phyloP scores from a whole-genome alignment of 768 basidiomycete species.

The Tulasnella sp. region DNA sequence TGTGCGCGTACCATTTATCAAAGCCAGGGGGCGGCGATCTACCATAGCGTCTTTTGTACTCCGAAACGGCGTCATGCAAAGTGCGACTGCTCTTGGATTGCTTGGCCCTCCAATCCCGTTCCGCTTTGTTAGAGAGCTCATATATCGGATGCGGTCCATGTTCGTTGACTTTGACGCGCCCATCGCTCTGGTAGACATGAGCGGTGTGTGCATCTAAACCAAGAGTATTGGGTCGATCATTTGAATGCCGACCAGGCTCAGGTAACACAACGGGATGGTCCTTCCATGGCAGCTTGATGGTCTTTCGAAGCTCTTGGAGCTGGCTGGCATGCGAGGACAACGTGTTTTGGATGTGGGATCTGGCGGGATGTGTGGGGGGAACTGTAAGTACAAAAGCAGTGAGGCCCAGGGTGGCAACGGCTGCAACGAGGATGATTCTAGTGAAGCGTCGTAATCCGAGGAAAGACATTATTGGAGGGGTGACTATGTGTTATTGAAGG shows the following conservation, averaged over 20 bases:
- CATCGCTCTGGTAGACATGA: slow-evolving; percentile 27
- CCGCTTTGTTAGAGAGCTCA: slow-evolving; percentile 33
- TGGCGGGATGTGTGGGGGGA: slow-evolving; percentile 9
- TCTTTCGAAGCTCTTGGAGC: too few species aligned
- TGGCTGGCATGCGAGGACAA: neutral
- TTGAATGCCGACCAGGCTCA: neutral
- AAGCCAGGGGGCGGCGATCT: slow-evolving; percentile 36
- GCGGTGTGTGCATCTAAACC: slow-evolving; percentile 1
- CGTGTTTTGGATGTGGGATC: neutral
- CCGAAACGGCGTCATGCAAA: slow-evolving; percentile 30
- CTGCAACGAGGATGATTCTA: neutral
- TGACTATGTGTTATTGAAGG: too few species aligned
- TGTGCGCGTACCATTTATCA: slow-evolving; percentile 32
- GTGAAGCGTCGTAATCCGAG: too few species aligned
- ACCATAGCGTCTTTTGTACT: slow-evolving; percentile 31
- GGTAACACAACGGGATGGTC: too few species aligned
- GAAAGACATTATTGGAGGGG: too few species aligned
- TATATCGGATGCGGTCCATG: slow-evolving; percentile 36
- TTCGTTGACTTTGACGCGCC: slow-evolving; percentile 31
- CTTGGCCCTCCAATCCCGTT: slow-evolving; percentile 33
- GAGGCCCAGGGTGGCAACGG: neutral
- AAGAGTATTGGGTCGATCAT: slow-evolving; percentile 4
- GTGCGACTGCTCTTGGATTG: slow-evolving; percentile 29
- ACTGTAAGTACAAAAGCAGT: neutral
- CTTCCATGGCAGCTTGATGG: too few species aligned